Evolutionary conservation across 192 early-diverging fungal genomes (phyloP).

Genomic region (Gryganskiella cystojenkinii): DNA sequence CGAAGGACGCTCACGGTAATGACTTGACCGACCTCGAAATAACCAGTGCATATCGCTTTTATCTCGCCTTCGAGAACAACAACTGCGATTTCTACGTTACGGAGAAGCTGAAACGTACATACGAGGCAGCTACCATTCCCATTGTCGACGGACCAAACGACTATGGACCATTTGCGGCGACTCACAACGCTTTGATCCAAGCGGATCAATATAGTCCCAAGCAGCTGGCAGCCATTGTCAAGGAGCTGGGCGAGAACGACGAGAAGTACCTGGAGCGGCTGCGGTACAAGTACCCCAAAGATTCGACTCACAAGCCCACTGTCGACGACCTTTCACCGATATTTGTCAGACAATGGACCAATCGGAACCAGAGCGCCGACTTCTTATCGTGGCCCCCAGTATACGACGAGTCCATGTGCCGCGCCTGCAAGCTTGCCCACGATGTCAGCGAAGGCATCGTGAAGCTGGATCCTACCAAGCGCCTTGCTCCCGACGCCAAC

Average conservation of each 20-base stretch:
- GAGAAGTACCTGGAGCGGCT: neutral
- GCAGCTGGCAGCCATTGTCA: constrained; percentile 5
- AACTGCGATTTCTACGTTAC: constrained; percentile 32
- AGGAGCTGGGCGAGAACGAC: neutral
- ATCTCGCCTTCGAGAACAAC: constrained; percentile 19
- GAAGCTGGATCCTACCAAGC: constrained; percentile 5
- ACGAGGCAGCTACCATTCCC: constrained; percentile 8
- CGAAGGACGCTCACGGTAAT: neutral
- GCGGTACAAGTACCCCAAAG: neutral
- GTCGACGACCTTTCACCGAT: too few relatives aligned
- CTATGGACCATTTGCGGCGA: constrained; percentile 17
- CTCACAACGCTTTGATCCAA: constrained; percentile 5
- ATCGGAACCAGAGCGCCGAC: too few relatives aligned
- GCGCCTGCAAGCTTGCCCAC: constrained; percentile 3
- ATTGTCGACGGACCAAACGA: constrained; percentile 23
- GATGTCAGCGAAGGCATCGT: constrained; percentile 2
- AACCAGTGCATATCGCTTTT: constrained; percentile 1
- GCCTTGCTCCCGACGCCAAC: neutral
- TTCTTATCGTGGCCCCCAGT: neutral
- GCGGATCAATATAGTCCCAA: constrained; percentile 10
- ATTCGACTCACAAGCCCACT: neutral
- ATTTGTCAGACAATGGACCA: too few relatives aligned
- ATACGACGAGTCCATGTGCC: neutral
- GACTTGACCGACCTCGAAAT: constrained; percentile 4
- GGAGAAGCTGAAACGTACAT: constrained; percentile 9